These are phyloP conservation scores for Chaetomium fimeti DNA, from an alignment of 495 filamentous ascomycete species.

Conservation along the genomic window DNA sequence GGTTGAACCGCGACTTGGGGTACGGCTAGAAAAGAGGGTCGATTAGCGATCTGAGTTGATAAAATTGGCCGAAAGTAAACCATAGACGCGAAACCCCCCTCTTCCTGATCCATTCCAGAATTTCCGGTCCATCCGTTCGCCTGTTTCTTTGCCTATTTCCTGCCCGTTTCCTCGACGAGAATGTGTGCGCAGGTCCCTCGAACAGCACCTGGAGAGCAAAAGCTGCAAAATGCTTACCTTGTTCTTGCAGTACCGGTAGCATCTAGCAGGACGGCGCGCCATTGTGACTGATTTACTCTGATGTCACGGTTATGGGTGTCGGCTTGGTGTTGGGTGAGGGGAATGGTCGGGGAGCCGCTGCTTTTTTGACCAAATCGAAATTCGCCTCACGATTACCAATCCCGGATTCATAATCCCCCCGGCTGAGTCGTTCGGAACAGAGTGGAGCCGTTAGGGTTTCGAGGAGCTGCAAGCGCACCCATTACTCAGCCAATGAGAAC, in stretches of 20 bases:
- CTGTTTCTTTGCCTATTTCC: not conserved
- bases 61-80: constrained; percentile 12
- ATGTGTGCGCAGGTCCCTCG: constrained; percentile 8
- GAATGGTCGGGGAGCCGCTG: constrained; percentile 36
- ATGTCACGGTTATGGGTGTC: constrained; percentile 42
- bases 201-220: constrained; percentile 18
- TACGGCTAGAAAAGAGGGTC: constrained; percentile 67
- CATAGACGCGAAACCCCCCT: constrained; percentile 10
- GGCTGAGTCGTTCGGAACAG: constrained; percentile 21
- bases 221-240: constrained; percentile 64
- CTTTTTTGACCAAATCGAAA: constrained; percentile 42
- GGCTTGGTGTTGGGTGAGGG: constrained; percentile 42
- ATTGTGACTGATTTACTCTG: constrained; percentile 71
- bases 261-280: constrained; percentile 97
- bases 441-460: constrained; percentile 49
- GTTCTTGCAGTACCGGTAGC: constrained; percentile 99
- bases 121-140: constrained; percentile 7
- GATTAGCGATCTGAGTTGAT: constrained; percentile 32
- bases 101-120: not conserved
- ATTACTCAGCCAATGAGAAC: constrained; percentile 24
- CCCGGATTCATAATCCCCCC: constrained; percentile 30
- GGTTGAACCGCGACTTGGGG: constrained; percentile 99
- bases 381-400: constrained; percentile 41
- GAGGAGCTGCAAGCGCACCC: constrained; percentile 20
- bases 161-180: constrained; percentile 13